Evolutionary conservation across 345 rosid genomes (phyloP).

Genomic region (Bruguiera parviflora): DNA sequence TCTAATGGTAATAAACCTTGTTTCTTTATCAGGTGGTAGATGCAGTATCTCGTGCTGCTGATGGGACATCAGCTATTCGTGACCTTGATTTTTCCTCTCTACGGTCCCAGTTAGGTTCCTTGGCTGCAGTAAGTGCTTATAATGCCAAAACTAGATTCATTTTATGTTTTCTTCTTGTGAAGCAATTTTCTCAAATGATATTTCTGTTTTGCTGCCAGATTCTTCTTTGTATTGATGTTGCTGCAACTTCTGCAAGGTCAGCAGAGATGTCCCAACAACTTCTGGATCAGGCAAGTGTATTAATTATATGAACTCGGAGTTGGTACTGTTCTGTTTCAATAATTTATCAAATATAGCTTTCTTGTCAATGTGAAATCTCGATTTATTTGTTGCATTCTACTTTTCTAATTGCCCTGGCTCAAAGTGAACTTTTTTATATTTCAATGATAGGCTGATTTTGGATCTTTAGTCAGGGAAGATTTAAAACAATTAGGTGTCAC

Average conservation of each 20-base stretch:
- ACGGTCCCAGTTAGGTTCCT: conserved; percentile 73
- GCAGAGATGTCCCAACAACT: conserved; percentile 70
- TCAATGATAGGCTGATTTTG: too few species aligned
- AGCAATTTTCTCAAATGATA: conserved; percentile 18
- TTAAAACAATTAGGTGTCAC: too few species aligned
- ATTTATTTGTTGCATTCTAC: too few species aligned
- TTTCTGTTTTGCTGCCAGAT: conserved; percentile 51
- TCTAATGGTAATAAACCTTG: conserved; percentile 1
- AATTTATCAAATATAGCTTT: too few species aligned
- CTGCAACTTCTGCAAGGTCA: conserved; percentile 83
- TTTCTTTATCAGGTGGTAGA: conserved; percentile 66
- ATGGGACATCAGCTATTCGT: conserved; percentile 61
- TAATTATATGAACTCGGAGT: conserved; percentile 8
- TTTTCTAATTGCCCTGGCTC: too few species aligned
- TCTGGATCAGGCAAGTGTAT: conserved; percentile 66
- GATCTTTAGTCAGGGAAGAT: too few species aligned
- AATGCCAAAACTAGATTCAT: conserved; percentile 13
- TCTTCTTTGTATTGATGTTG: conserved; percentile 89
- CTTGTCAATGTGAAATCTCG: too few species aligned
- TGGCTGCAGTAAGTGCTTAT: conserved; percentile 74
- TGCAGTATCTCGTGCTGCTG: conserved; percentile 79
- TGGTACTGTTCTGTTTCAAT: too few species aligned
- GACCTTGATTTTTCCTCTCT: conserved; percentile 70
- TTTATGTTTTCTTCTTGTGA: conserved; percentile 6
- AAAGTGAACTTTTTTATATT: too few species aligned